phyloP scores from a whole-genome alignment of 1,139 yeast genomes.

The Diutina neorugosa region DNA sequence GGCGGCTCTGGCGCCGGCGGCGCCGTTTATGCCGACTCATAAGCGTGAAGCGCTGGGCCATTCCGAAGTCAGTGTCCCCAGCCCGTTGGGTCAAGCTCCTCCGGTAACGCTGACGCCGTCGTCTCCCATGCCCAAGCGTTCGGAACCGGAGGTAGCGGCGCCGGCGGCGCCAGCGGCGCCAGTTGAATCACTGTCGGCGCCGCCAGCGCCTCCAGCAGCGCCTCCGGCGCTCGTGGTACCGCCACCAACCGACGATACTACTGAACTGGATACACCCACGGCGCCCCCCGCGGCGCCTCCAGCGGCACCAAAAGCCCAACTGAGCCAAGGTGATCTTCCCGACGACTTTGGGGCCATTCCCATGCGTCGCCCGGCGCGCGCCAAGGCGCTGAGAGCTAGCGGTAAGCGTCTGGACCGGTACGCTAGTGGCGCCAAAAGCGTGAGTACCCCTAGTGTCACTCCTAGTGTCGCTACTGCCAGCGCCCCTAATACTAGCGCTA shows the following conservation, averaged over 20 bases:
- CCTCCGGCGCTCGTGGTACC: no score
- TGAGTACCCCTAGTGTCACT: not conserved
- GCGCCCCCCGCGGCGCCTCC: not conserved
- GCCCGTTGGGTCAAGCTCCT: not conserved
- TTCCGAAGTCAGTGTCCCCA: not conserved
- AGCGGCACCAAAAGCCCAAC: not conserved
- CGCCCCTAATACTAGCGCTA: not conserved
- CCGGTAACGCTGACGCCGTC: not conserved
- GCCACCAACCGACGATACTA: no score
- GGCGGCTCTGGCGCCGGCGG: not conserved
- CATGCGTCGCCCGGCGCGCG: not conserved
- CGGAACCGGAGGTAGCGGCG: not conserved
- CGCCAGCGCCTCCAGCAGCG: not conserved
- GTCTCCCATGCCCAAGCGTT: not conserved
- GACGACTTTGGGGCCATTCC: not conserved
- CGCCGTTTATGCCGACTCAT: not conserved
- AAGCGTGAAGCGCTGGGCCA: not conserved
- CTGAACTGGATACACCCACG: no score
- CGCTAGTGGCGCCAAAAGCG: not conserved
- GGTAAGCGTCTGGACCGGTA: not conserved
- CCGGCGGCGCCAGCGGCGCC: not conserved
- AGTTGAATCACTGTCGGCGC: not conserved
- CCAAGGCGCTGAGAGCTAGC: constrained; percentile 1
- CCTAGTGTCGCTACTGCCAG: not conserved
- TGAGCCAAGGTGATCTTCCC: constrained; percentile 2